Conservation (phyloP, 2,329 filamentous ascomycete genomes). For the Plenodomus lindquistii region DNA sequence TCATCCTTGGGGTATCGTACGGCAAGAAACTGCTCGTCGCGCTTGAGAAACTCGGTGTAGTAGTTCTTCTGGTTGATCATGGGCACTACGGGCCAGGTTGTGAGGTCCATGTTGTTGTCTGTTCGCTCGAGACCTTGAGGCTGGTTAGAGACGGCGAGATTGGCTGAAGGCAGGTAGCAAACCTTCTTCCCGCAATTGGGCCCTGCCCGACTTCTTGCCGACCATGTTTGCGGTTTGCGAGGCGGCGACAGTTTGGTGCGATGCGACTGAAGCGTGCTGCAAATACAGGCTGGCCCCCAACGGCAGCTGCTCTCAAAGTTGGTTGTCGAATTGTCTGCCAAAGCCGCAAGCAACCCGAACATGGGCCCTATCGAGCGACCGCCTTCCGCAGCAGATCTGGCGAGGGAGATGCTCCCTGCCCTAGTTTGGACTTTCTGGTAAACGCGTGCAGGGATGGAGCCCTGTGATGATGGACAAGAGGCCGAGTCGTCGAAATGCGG, state of each 20-base stretch:
- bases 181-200: constrained; percentile 64
- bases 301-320: neutral
- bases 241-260: neutral
- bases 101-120: constrained; percentile 96
- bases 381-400: neutral
- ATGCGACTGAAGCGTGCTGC: neutral
- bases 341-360: neutral
- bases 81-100: constrained; percentile 87
- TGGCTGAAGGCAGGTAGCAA: constrained; percentile 15
- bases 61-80: constrained; percentile 99
- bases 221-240: constrained; percentile 55
- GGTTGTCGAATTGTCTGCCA: neutral
- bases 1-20: constrained; percentile 87
- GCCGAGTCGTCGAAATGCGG: neutral
- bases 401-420: neutral
- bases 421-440: neutral
- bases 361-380: neutral
- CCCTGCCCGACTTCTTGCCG: constrained; percentile 67
- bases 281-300: neutral
- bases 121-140: constrained; percentile 83
- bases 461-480: neutral
- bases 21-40: constrained; percentile 93
- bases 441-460: neutral
- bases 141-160: constrained; percentile 10
- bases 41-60: constrained; percentile 91